Percentiles rank a stretch among this genome's conserved stretches.
Conservation (phyloP, 768 basidiomycete genomes). For the Russula sp. region DNA sequence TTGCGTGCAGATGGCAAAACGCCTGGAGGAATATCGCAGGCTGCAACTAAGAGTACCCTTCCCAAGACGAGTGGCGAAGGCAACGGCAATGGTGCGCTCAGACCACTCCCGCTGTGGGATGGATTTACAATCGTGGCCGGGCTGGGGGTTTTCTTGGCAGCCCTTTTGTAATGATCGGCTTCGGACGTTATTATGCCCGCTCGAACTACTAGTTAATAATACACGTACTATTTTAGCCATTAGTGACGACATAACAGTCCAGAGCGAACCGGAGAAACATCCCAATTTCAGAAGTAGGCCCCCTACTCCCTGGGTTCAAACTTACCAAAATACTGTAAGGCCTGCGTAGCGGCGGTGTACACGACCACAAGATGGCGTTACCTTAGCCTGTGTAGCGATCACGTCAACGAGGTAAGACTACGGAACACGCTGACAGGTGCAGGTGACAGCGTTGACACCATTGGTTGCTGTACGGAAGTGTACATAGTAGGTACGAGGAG, state of each 20-base stretch:
- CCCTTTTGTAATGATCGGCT: not conserved
- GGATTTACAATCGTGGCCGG: not conserved
- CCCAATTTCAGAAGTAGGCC: not conserved
- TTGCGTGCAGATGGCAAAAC: constrained; percentile 27
- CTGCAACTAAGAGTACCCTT: constrained; percentile 15
- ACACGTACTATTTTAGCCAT: not conserved
- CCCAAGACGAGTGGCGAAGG: not conserved
- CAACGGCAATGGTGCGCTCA: not conserved
- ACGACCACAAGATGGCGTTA: not conserved
- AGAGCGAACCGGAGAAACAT: not conserved
- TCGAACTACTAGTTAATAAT: not conserved
- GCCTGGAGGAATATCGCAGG: constrained; percentile 28
- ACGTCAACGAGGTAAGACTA: not conserved
- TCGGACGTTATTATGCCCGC: not conserved
- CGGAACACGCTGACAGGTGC: constrained; percentile 5
- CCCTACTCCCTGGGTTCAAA: too few species aligned
- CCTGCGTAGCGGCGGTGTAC: not conserved
- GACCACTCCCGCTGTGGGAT: not conserved
- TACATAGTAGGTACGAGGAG: too few species aligned
- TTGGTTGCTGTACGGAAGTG: too few species aligned
- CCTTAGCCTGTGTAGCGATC: not conserved
- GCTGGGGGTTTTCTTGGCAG: not conserved
- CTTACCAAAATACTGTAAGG: not conserved
- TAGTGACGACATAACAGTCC: not conserved
- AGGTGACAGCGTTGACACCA: not conserved